Evolutionary conservation across 2,329 filamentous ascomycete species (phyloP).

Genomic region (Botrytis fragariae): DNA sequence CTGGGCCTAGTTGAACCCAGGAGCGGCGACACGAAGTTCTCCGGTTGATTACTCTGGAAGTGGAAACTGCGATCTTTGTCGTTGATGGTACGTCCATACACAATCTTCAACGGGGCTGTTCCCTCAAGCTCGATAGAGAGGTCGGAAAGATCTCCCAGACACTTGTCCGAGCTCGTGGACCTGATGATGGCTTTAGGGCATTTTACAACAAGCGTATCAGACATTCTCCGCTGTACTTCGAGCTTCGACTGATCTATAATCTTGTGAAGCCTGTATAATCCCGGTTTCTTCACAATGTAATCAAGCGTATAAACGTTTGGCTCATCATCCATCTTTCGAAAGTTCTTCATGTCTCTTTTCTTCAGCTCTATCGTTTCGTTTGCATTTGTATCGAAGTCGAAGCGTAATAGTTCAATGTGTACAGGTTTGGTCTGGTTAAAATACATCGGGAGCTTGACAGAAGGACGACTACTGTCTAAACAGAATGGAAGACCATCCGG

Average conservation of each 20-base stretch:
- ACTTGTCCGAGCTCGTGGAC: slow-evolving; percentile 64
- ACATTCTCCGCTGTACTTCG: slow-evolving; percentile 74
- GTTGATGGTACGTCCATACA: slow-evolving; percentile 87
- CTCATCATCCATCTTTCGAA: slow-evolving; percentile 61
- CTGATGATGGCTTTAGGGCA: slow-evolving; percentile 80
- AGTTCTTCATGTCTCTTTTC: slow-evolving; percentile 67
- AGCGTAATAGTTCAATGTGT: slow-evolving; percentile 81
- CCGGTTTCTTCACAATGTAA: slow-evolving; percentile 78
- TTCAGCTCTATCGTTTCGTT: slow-evolving; percentile 79
- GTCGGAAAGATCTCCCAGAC: slow-evolving; percentile 83
- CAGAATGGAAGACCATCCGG: slow-evolving; percentile 80
- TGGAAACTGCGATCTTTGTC: slow-evolving; percentile 79
- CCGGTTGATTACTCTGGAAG: slow-evolving; percentile 90
- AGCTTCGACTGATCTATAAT: slow-evolving; percentile 93
- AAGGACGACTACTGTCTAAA: slow-evolving; percentile 60
- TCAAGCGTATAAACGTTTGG: slow-evolving; percentile 60
- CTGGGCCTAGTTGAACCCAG: slow-evolving; percentile 58
- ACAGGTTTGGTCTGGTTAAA: slow-evolving; percentile 93
- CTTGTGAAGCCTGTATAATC: slow-evolving; percentile 79
- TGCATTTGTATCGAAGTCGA: slow-evolving; percentile 76
- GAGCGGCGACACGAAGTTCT: slow-evolving; percentile 77
- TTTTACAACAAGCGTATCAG: slow-evolving; percentile 78
- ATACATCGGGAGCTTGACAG: slow-evolving; percentile 72
- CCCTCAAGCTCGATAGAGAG: slow-evolving; percentile 80
- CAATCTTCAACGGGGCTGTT: slow-evolving; percentile 86